A percentile compares a stretch with the other conserved stretches of the same genome.
Evolutionary conservation across 1,284 basidiomycete genomes (phyloP).

Genomic region (Ceratobasidium sp.): DNA sequence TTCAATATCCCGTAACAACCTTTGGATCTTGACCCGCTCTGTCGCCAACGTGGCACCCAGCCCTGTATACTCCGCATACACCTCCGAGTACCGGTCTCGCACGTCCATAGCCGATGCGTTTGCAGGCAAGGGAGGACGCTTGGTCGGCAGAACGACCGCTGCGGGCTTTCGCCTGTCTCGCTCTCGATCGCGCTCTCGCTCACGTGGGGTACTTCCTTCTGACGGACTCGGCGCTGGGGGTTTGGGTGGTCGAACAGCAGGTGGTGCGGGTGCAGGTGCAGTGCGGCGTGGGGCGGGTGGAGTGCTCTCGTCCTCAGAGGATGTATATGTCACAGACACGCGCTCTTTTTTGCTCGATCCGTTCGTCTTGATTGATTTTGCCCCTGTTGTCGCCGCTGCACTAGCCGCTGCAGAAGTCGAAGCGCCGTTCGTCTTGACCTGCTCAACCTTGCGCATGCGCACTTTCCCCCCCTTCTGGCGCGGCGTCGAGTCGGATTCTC

Average conservation of each 20-base stretch:
- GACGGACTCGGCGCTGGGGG: conserved; percentile 13
- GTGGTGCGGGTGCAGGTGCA: background rate
- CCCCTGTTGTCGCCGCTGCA: background rate
- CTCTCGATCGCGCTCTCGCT: conserved; percentile 14
- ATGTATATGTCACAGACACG: conserved; percentile 28
- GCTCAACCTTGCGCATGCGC: background rate
- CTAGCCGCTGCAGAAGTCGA: background rate
- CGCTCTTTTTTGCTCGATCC: conserved; percentile 39
- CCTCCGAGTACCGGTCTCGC: conserved; percentile 32
- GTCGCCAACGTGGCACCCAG: background rate
- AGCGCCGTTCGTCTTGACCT: conserved; percentile 24
- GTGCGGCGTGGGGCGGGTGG: background rate
- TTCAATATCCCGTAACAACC: conserved; percentile 25
- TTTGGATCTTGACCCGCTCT: conserved; percentile 27
- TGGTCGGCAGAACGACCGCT: conserved; percentile 15
- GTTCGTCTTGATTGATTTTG: conserved; percentile 10
- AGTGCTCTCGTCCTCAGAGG: conserved; percentile 32
- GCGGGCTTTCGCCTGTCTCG: conserved; percentile 29
- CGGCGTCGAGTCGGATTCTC: conserved; percentile 6
- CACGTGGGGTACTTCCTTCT: conserved; percentile 19
- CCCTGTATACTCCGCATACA: conserved; percentile 24
- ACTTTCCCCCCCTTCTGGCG: conserved; percentile 23
- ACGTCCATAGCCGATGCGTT: conserved; percentile 21
- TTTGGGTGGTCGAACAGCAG: background rate
- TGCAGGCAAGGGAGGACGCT: conserved; percentile 21